Percentiles rank a stretch among this genome's conserved stretches.
These are phyloP conservation scores for Pleurotus ostreatus DNA, from an alignment of 768 basidiomycete genomes.

Conservation along the genomic window DNA sequence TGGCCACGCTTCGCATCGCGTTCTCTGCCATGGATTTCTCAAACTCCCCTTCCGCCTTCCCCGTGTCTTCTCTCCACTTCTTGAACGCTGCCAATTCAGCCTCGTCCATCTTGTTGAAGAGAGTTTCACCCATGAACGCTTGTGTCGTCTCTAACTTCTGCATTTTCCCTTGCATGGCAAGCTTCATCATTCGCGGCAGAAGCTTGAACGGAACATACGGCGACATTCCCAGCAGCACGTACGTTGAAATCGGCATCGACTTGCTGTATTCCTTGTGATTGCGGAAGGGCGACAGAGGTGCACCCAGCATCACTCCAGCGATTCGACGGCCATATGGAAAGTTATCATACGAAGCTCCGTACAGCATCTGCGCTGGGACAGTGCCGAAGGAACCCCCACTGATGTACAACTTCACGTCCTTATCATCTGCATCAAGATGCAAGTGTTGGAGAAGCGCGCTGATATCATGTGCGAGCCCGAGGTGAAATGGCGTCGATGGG, in stretches of 20 bases:
- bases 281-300: conserved; percentile 34
- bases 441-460: conserved; percentile 35
- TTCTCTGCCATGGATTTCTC: conserved; percentile 31
- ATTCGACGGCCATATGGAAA: conserved; percentile 43
- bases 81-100: conserved; percentile 32
- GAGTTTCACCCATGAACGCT: conserved; percentile 24
- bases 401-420: conserved; percentile 32
- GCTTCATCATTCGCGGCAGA: conserved; percentile 19
- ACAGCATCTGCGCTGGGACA: conserved; percentile 44
- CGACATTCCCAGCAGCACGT: conserved; percentile 30
- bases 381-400: conserved; percentile 47
- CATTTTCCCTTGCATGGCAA: conserved; percentile 25
- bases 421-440: conserved; percentile 27
- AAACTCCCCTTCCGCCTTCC: conserved; percentile 33
- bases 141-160: conserved; percentile 33
- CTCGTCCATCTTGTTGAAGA: conserved; percentile 29
- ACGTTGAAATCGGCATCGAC: conserved; percentile 36
- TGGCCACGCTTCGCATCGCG: conserved; percentile 34
- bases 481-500: conserved; percentile 24
- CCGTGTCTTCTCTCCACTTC: conserved; percentile 33
- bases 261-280: conserved; percentile 33
- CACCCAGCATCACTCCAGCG: conserved; percentile 35
- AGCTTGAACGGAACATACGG: conserved; percentile 30
- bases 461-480: conserved; percentile 31
- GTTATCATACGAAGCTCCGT: conserved; percentile 39